Percentiles rank a stretch among this genome's conserved stretches.
These are phyloP conservation scores for Agroathelia rolfsii DNA, from an alignment of 1,284 basidiomycete species.

Conservation along the genomic window DNA sequence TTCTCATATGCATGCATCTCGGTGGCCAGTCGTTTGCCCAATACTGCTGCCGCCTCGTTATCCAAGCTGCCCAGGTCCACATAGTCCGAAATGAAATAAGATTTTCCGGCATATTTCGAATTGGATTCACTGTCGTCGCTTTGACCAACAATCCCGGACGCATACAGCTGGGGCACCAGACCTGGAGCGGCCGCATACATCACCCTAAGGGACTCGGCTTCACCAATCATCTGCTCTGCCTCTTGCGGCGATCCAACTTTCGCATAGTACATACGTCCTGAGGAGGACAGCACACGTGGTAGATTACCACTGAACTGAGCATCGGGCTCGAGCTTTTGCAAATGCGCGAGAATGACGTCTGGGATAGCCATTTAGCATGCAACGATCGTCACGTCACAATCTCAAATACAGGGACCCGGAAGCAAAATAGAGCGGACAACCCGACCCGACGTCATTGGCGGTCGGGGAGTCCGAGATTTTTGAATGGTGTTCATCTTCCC, in stretches of 20 bases:
- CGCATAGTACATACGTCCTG: conserved; percentile 47
- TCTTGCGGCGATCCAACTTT: conserved; percentile 46
- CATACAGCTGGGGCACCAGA: conserved; percentile 52
- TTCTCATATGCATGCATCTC: conserved; percentile 54
- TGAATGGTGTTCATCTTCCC: too few relatives aligned
- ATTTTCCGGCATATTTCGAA: conserved; percentile 27
- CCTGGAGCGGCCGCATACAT: conserved; percentile 58
- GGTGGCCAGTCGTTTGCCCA: conserved; percentile 56
- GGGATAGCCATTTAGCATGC: too few relatives aligned
- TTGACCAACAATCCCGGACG: conserved; percentile 28
- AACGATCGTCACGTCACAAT: too few relatives aligned
- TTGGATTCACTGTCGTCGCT: too few relatives aligned
- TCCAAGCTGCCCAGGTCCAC: conserved; percentile 47
- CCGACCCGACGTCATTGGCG: too few relatives aligned
- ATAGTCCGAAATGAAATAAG: conserved; percentile 71
- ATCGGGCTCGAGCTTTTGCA: conserved; percentile 38
- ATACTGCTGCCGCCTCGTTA: conserved; percentile 31
- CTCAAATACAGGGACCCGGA: too few relatives aligned
- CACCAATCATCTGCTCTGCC: conserved; percentile 58
- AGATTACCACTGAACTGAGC: conserved; percentile 35
- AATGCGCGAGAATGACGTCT: conserved; percentile 28
- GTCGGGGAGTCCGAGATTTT: too few relatives aligned
- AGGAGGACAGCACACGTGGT: conserved; percentile 45
- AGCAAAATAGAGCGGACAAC: too few relatives aligned
- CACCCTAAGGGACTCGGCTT: conserved; percentile 61